phyloP scores from a whole-genome alignment of 768 basidiomycete genomes.

The Agaricus subrufescens region DNA sequence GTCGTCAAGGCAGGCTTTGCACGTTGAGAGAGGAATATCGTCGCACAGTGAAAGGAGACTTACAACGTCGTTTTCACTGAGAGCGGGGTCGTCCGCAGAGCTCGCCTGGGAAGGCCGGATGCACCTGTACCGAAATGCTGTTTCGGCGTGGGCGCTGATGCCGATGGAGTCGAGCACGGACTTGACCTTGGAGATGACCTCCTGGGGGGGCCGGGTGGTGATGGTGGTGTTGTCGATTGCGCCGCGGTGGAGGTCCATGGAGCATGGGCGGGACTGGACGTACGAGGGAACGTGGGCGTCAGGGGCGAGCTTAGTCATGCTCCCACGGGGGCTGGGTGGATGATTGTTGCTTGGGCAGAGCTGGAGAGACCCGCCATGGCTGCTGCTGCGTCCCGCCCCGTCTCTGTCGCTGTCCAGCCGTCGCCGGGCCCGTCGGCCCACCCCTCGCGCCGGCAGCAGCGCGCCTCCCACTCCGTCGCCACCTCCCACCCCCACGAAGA shows the following conservation, averaged over 20 bases:
- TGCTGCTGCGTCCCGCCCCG: slow-evolving; percentile 38
- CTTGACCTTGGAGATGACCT: slow-evolving; percentile 73
- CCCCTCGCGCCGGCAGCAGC: slow-evolving; percentile 47
- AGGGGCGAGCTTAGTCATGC: neutral
- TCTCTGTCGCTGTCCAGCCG: slow-evolving; percentile 54
- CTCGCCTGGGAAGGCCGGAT: slow-evolving; percentile 51
- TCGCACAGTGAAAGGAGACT: neutral
- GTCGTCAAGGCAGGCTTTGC: neutral
- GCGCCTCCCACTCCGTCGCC: slow-evolving; percentile 72
- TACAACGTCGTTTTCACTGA: neutral
- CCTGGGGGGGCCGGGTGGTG: slow-evolving; percentile 67
- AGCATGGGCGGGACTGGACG: no score
- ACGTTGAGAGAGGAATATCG: neutral
- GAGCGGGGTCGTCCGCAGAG: neutral
- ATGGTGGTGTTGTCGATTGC: slow-evolving; percentile 85
- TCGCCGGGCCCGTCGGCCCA: slow-evolving; percentile 32
- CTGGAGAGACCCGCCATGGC: slow-evolving; percentile 12
- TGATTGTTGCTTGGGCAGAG: neutral
- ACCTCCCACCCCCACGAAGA: slow-evolving; percentile 25
- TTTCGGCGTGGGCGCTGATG: slow-evolving; percentile 72
- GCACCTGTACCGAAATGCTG: slow-evolving; percentile 79
- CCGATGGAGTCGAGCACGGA: slow-evolving; percentile 76
- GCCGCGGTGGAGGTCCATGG: slow-evolving; percentile 58
- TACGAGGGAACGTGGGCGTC: no score
- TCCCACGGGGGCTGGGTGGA: neutral